Base-by-base conservation (phyloP, 2,329 filamentous ascomycete genomes). In the Colletotrichum shisoi region DNA sequence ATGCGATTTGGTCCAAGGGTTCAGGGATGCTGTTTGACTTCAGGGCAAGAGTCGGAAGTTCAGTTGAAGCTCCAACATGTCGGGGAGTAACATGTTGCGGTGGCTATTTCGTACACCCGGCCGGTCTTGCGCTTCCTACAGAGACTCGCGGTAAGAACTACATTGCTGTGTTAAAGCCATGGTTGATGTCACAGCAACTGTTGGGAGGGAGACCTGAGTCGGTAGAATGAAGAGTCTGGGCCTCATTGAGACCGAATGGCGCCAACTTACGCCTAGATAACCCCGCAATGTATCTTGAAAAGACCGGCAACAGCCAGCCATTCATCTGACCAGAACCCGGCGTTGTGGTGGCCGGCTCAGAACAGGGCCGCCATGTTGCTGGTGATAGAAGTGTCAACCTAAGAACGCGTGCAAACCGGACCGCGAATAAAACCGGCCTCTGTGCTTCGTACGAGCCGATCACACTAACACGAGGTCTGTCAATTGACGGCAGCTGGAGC, bases 61-160 rank as follows among this genome's bases (percentile, higher is more conserved):
- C 65, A 64, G 65, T 68, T 57, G 65, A 65, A 65, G 65, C 49
- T 65, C 61, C 61, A 65, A 60, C 54, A 40, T 56, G 65, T 68
- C 44, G 56, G 48, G 64, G 49, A 56, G 27, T 68, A 24, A 46
- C 49, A 15, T 12, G 37, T 56, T 31, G 17, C 44, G 49, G 40
- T 31, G 59, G 39, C 34, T 45, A 39, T 40, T 21, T 42, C 24
- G 46, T 44, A 46, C 40, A 15, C 51, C 48, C 54, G 31, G 52
- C 37, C 57, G 57, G 62, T 54, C 42, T 42, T 24, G 40, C 37
- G 62, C 27, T 39, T 21, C n/a, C 6, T 27, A 21, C 57, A 21
- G 31, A 34, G 24, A 57, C 39, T 27, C 24, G 24, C 48, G 3
- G n/a, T 34, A 37, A 42, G 51, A 6, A 39, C 44, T 57, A 42